Conservation (phyloP, 495 filamentous ascomycete genomes). For the Penicillium goetzii region DNA sequence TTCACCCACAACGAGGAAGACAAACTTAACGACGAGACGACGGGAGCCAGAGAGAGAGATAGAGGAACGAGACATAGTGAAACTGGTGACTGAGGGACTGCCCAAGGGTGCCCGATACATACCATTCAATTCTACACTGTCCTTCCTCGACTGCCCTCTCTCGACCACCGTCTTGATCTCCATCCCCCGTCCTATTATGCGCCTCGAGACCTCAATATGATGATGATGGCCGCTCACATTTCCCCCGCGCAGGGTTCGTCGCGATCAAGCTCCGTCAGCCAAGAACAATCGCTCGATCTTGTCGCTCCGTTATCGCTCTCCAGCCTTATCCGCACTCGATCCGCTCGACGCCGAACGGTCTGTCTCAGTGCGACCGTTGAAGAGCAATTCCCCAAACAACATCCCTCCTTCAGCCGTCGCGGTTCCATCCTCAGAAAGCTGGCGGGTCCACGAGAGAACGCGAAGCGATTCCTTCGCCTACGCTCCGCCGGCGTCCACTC, state of each 20-base stretch:
- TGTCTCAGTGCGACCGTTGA: constrained; percentile 28
- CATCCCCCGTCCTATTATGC: constrained; percentile 19
- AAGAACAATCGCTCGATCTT: constrained; percentile 28
- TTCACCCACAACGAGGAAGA: not conserved
- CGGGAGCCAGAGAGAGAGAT: not conserved
- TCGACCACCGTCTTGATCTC: constrained; percentile 10
- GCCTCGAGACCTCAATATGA: constrained; percentile 22
- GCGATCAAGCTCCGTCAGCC: constrained; percentile 32
- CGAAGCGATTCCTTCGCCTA: constrained; percentile 54
- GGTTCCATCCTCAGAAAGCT: constrained; percentile 46
- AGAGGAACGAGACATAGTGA: not conserved
- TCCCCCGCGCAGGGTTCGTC: constrained; percentile 34
- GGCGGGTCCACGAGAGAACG: constrained; percentile 54
- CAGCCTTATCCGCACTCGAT: constrained; percentile 33
- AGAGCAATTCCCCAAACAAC: constrained; percentile 34
- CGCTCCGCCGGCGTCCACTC: constrained; percentile 36
- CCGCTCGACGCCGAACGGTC: constrained; percentile 29
- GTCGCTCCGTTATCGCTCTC: constrained; percentile 30
- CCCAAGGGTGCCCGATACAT: constrained; percentile 1
- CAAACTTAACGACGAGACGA: not conserved
- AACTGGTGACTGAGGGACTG: not conserved
- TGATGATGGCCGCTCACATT: constrained; percentile 45
- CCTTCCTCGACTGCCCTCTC: constrained; percentile 13
- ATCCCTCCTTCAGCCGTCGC: constrained; percentile 26
- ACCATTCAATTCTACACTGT: not conserved